Conservation (phyloP, 106 monocot genomes). For the Apostasia ramifera region DNA sequence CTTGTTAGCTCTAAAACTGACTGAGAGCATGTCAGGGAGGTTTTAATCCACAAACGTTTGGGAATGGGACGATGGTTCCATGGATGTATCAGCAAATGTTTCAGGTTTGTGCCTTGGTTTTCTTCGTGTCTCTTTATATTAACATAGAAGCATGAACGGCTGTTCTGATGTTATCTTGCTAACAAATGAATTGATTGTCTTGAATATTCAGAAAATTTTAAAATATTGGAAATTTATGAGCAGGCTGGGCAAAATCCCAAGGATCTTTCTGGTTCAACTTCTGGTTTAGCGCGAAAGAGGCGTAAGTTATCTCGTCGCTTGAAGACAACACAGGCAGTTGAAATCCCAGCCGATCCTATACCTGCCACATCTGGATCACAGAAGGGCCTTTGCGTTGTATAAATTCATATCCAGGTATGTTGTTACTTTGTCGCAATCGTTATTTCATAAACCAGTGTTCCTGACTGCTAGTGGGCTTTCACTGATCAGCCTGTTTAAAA, state of each 20-base stretch:
- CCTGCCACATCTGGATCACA: not conserved
- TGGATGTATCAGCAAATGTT: constrained; percentile 45
- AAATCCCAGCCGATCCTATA: not conserved
- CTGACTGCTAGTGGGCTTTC: no score
- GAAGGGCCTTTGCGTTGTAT: not conserved
- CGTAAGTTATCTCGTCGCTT: constrained; percentile 5
- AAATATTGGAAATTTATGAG: not conserved
- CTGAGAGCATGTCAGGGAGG: constrained; percentile 25
- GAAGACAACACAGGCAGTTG: constrained; percentile 1
- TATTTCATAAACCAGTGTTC: no score
- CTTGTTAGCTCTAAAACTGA: no score
- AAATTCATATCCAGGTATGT: not conserved
- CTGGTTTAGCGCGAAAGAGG: constrained; percentile 4
- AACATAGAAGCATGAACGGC: no score
- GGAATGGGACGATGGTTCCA: constrained; percentile 46
- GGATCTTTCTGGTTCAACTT: constrained; percentile 2
- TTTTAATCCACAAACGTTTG: constrained; percentile 45
- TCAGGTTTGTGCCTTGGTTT: constrained; percentile 25
- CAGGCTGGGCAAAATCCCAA: constrained; percentile 12
- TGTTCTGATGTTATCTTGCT: not conserved
- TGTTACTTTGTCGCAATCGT: not conserved
- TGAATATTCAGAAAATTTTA: not conserved
- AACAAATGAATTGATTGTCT: not conserved
- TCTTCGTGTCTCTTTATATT: not conserved
- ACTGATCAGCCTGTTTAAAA: no score